These are phyloP conservation scores for Fusarium algeriense DNA, from an alignment of 2,329 filamentous ascomycete genomes.

Conservation along the genomic window DNA sequence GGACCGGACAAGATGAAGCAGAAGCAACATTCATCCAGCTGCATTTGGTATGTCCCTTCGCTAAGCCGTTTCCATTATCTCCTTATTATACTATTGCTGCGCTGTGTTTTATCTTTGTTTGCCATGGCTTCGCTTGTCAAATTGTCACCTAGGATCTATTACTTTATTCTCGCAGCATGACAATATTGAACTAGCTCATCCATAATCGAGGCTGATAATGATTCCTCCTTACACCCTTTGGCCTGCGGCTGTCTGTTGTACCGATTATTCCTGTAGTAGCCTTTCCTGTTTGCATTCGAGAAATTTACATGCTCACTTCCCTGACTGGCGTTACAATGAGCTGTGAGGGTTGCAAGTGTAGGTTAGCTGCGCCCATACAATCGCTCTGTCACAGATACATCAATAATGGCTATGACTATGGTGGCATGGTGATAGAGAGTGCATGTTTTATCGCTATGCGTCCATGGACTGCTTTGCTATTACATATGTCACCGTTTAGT, in stretches of 20 bases:
- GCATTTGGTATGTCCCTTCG: conserved; percentile 7
- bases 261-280: background rate
- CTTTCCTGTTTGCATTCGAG: background rate
- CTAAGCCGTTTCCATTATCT: background rate
- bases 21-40: conserved; percentile 15
- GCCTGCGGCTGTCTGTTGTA: background rate
- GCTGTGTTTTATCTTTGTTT: conserved; percentile 13
- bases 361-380: conserved; percentile 6
- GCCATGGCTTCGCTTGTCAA: background rate
- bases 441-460: conserved; percentile 15
- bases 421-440: conserved; percentile 14
- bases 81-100: background rate
- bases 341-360: conserved; percentile 25
- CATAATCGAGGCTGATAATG: background rate
- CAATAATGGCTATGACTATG: conserved; percentile 2
- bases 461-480: conserved; percentile 7
- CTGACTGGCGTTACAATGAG: conserved; percentile 19
- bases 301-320: background rate
- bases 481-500: conserved; percentile 13
- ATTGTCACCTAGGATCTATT: background rate
- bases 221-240: background rate
- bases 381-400: conserved; percentile 15
- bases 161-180: background rate
- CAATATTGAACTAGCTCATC: background rate
- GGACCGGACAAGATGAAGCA: conserved; percentile 34